Percentiles rank a stretch among this genome's conserved stretches.
Conservation (phyloP, 139 green algal genomes). For the Chlorella sp. region DNA sequence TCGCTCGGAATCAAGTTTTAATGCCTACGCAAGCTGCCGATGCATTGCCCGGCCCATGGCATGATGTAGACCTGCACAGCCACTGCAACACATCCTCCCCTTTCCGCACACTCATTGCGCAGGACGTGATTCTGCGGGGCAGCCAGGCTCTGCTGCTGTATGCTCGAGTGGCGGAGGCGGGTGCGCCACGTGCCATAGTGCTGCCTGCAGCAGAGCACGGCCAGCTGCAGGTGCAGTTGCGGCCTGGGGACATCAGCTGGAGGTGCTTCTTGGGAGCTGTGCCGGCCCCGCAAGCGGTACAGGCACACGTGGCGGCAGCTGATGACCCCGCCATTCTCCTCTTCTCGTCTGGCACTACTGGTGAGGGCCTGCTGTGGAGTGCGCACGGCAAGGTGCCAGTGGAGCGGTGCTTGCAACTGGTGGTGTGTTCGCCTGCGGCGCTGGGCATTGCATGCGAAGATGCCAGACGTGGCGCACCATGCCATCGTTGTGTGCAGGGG, state of each 20-base stretch:
- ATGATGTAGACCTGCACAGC: background rate
- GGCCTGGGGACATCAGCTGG: slow-evolving; percentile 56
- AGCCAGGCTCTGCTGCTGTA: slow-evolving; percentile 82
- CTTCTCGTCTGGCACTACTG: slow-evolving; percentile 95
- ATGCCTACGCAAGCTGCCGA: too few species aligned
- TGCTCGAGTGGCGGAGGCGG: slow-evolving; percentile 56
- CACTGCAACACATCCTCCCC: too few species aligned
- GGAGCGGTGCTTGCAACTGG: too few species aligned
- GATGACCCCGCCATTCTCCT: slow-evolving; percentile 78
- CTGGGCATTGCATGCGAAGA: too few species aligned
- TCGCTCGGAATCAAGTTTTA: too few species aligned
- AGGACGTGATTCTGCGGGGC: slow-evolving; percentile 81
- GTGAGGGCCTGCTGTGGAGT: slow-evolving; percentile 4
- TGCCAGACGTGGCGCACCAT: too few species aligned
- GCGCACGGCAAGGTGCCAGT: too few species aligned
- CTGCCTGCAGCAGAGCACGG: slow-evolving; percentile 39
- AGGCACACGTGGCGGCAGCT: slow-evolving; percentile 44
- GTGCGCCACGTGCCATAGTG: slow-evolving; percentile 43
- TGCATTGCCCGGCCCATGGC: background rate
- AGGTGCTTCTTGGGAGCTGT: slow-evolving; percentile 53
- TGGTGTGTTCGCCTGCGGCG: too few species aligned
- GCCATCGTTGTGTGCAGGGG: slow-evolving; percentile 50
- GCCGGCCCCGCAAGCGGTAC: background rate
- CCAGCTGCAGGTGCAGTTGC: slow-evolving; percentile 39
- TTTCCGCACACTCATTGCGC: slow-evolving; percentile 24